Evolutionary conservation across 225 moss, liverwort and hornwort species (phyloP).

Genomic region (Straminergon stramineum): DNA sequence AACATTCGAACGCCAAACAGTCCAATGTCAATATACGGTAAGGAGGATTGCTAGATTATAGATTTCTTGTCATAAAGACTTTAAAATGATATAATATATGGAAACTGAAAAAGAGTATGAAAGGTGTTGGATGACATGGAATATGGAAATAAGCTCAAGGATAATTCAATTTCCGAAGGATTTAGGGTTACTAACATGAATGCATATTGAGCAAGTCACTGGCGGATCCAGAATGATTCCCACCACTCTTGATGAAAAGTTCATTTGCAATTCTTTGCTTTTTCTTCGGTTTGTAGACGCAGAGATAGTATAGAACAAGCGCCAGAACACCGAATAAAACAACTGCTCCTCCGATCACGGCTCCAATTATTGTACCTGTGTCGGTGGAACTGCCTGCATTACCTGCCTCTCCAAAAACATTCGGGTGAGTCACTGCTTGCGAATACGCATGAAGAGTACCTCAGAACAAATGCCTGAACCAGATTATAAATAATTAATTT

Average conservation of each 20-base stretch:
- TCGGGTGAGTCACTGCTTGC: slow-evolving; percentile 3
- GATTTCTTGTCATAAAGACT: background rate
- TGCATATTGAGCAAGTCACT: slow-evolving; percentile 9
- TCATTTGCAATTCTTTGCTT: background rate
- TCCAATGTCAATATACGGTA: background rate
- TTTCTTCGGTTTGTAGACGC: slow-evolving; percentile 19
- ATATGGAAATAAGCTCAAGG: background rate
- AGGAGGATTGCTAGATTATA: background rate
- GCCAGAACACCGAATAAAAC: slow-evolving; percentile 15
- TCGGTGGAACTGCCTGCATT: slow-evolving; percentile 1
- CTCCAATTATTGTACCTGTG: slow-evolving; percentile 35
- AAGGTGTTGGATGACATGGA: background rate
- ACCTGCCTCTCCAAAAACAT: slow-evolving; percentile 9
- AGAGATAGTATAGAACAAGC: slow-evolving; percentile 21
- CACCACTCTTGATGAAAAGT: slow-evolving; percentile 16
- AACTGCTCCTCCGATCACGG: slow-evolving; percentile 25
- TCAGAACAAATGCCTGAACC: background rate
- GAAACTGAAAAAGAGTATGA: background rate
- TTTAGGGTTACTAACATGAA: slow-evolving; percentile 12
- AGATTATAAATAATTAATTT: background rate
- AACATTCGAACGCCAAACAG: background rate
- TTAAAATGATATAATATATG: background rate
- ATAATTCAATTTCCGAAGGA: background rate
- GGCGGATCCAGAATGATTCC: slow-evolving; percentile 13
- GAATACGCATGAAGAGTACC: background rate